A percentile compares a stretch with the other conserved stretches of the same genome.
Conservation (phyloP, 1,139 yeast species). For the Candida tropicalis region DNA sequence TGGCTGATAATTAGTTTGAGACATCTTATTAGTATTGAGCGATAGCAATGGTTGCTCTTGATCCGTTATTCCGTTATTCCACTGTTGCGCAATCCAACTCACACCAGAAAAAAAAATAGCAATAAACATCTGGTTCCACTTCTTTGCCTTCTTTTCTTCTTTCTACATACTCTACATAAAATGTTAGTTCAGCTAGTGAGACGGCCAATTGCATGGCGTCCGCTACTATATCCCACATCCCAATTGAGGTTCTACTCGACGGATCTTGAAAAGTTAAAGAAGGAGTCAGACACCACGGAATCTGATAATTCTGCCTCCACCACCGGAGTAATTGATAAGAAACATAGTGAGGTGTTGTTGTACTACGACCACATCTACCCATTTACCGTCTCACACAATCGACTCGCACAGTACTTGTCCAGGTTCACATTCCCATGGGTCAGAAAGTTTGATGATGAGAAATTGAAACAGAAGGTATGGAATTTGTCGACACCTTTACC, state of each 20-base stretch:
- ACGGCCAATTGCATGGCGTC: neutral
- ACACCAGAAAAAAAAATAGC: neutral
- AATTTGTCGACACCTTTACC: slow-evolving; percentile 37
- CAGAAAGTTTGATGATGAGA: slow-evolving; percentile 16
- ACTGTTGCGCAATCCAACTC: too few species aligned
- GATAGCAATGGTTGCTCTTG: too few species aligned
- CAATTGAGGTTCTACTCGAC: slow-evolving; percentile 22
- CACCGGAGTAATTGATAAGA: slow-evolving; percentile 48
- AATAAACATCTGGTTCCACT: neutral
- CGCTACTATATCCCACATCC: neutral
- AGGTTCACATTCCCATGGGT: slow-evolving; percentile 23
- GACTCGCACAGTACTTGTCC: slow-evolving; percentile 23
- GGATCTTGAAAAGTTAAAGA: slow-evolving; percentile 36
- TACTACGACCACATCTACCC: slow-evolving; percentile 46
- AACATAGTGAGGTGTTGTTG: slow-evolving; percentile 34
- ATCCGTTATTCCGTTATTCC: too few species aligned
- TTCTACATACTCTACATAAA: neutral
- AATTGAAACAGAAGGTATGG: slow-evolving; percentile 25
- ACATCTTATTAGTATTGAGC: slow-evolving; percentile 18
- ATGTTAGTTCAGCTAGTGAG: neutral
- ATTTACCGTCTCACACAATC: slow-evolving; percentile 21
- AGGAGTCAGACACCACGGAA: slow-evolving; percentile 36
- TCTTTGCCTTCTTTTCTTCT: neutral
- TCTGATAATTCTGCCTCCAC: slow-evolving; percentile 38
- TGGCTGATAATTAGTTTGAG: slow-evolving; percentile 31